Evolutionary conservation across 2,329 filamentous ascomycete species (phyloP), one percentile per base, ranked within the genome.

Genomic region (Penicillium sp.): DNA sequence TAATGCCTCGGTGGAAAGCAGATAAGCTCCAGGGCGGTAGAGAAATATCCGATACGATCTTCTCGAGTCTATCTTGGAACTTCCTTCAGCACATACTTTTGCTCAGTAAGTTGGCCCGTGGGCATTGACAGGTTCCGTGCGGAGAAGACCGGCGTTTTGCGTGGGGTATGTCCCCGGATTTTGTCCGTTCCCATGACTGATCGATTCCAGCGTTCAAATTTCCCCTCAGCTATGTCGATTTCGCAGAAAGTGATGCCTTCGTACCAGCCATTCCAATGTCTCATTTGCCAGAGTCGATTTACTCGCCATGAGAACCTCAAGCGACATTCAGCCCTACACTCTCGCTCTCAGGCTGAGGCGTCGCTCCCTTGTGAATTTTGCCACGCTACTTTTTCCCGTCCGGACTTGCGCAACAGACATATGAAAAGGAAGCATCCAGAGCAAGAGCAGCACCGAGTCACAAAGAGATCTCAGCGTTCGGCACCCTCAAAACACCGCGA

Each of bases 281-380:
- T 61, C 27, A 50, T 76, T 48, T 77, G 75, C 53, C 66, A 65
- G 42, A 69, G 63, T 48, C 72, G 71, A 29, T 75, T 75, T 42
- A 75, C 72, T 27, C 66, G 72, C 27, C 69, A 75, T 45, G 73
- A 75, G 61, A 75, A 75, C 50, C 70, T 75, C 55, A 76, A 77
- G 56, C 72, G 75, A 45, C 75, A 77, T 67, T 67, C 75, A 7
- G 65, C 67, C 1, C 64, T 76, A 4, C 75, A 77, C 54, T 64
- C 67, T 6, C 67, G 69, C 9, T 71, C 71, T 5, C 58, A 53
- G 13, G 53, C 61, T 13, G 66, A 68, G 29, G 57, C 62, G 5
- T 65, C 67, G 1, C 61, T 76, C 11, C 57, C 68, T 3, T 77
- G 76, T 55, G 60, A 67, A 3, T 64, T 73, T 41, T 77, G 75